Conservation (phyloP, 225 moss, liverwort and hornwort species). For the Antitrichia curtipendula region DNA sequence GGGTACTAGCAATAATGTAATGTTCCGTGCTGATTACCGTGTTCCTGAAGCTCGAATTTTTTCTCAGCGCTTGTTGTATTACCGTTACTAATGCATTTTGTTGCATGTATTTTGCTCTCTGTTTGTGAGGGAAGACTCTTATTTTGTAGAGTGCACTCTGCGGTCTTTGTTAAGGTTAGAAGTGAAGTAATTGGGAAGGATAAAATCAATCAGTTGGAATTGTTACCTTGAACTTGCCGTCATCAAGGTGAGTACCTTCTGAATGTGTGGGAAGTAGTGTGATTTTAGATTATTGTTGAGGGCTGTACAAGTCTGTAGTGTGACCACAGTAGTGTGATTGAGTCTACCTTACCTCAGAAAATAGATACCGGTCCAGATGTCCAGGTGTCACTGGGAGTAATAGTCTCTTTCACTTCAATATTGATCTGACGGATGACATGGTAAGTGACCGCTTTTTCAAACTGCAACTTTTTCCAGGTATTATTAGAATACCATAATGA, state of each 20-base stretch:
- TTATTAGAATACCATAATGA: not conserved
- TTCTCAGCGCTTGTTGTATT: not conserved
- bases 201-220: no score
- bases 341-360: not conserved
- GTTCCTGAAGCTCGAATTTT: no score
- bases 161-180: no score
- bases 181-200: not conserved
- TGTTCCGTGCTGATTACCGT: not conserved
- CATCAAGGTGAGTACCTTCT: no score
- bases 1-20: rapidly evolving
- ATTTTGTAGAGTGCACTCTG: not conserved
- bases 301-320: not conserved
- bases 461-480: not conserved
- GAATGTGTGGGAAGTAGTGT: no score
- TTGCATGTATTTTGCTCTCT: not conserved
- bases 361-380: not conserved
- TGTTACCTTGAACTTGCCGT: no score
- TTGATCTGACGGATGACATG: not conserved
- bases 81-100: no score
- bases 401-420: not conserved
- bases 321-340: not conserved
- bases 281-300: not conserved
- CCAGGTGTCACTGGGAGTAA: not conserved
- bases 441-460: not conserved
- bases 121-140: not conserved